Base-by-base conservation (phyloP, 331 rosid genomes). In the Telfairia occidentalis region DNA sequence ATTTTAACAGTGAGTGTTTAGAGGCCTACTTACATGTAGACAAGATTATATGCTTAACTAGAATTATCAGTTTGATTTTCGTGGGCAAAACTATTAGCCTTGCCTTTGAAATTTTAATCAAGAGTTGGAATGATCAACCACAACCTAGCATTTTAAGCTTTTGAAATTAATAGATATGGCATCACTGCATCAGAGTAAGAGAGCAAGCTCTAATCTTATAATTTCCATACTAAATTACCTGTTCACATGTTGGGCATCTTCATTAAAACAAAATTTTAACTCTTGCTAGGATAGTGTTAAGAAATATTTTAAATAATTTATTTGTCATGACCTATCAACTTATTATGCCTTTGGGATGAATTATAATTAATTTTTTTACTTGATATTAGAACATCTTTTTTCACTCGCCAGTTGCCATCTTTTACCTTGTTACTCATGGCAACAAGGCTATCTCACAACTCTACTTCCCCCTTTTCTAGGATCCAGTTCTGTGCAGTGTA, bases 401-500 rank as follows among this genome's bases (percentile, higher is more conserved):
- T 43, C 26, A 71, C 28, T 46, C 29, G 26, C 40, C 26, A 71
- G 18, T 46, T 46, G 26, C 40, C 16, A 30, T 43, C 50, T 55
- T 21, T 59, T 70, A 79, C 71, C 64, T 21, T 37, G 9, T 55
- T 18, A 19, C 65, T 71, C 48, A 34, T 49, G 30, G 30, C 40
- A 11, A 72, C 40, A 11, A 72, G 37, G 50, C 43, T 75, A 75
- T 84, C 77, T 83, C 82, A 78, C 77, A 59, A 23, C 42, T 71
- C 71, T 78, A 69, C 77, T 66, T 15, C 32, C 78, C 67, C 81
- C 75, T 48, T 74, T 79, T 35, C 65, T 86, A 95, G 99, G 99
- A 95, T 87, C 99, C 99, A 73, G 96, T 92, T 49, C 83, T 71
- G 43, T 89, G 92, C 89, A 95, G 99, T 57, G 96, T 95, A 83